Evolutionary conservation across 345 rosid species (phyloP).

Genomic region (rapeseed (Brassica napus)): Da-Ae NC_063447.1:11548501-11549000

Average conservation of each 20-base stretch:
- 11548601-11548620: conserved; percentile 55
- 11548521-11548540: conserved; percentile 56
- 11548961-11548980: conserved; percentile 27
- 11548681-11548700: conserved; percentile 4
- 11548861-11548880: conserved; percentile 77
- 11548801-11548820: conserved; percentile 39
- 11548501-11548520: conserved; percentile 42
- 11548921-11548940: conserved; percentile 39
- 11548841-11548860: conserved; percentile 85
- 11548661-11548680: background rate
- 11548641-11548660: background rate
- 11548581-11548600: conserved; percentile 31
- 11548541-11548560: conserved; percentile 44
- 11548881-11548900: conserved; percentile 32
- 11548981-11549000: conserved; percentile 55
- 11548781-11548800: conserved; percentile 25
- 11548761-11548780: background rate
- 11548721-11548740: conserved; percentile 6
- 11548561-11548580: conserved; percentile 30
- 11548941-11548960: conserved; percentile 19
- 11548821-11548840: conserved; percentile 54
- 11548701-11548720: conserved; percentile 5
- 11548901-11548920: conserved; percentile 45
- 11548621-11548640: background rate
- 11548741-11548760: background rate